A percentile compares a stretch with the other conserved stretches of the same genome.
Conservation (phyloP, 768 basidiomycete genomes). For the Podaxis carcinomalis region DNA sequence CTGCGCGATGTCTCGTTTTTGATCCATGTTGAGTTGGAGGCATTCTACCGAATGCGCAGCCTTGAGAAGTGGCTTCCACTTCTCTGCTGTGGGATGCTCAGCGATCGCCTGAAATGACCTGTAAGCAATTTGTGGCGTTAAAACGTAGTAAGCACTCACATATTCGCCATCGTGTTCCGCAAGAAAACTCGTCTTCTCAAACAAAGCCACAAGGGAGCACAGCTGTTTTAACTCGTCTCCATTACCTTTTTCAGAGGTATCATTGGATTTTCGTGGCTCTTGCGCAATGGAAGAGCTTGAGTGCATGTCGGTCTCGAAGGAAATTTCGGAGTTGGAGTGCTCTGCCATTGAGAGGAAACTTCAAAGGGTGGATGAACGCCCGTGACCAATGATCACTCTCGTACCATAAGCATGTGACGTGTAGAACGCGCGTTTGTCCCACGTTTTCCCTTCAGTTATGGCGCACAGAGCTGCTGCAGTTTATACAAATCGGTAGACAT, state of each 20-base stretch:
- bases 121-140: not conserved
- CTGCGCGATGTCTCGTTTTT: not conserved
- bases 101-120: not conserved
- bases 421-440: no score
- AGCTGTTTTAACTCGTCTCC: not conserved
- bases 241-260: not conserved
- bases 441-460: no score
- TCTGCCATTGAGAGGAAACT: constrained; percentile 17
- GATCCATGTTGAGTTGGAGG: not conserved
- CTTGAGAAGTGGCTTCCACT: not conserved
- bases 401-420: no score
- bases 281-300: not conserved
- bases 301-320: not conserved
- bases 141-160: not conserved
- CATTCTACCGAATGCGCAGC: not conserved
- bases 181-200: not conserved
- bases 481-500: no score
- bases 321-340: not conserved
- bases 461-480: no score
- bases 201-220: not conserved
- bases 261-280: no score
- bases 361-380: no score
- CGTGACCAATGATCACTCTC: no score
- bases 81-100: not conserved
- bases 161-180: not conserved